Percentiles rank a stretch among this genome's conserved stretches.
phyloP scores from a whole-genome alignment of 441 rosid species.

The Metrosideros polymorpha region DNA sequence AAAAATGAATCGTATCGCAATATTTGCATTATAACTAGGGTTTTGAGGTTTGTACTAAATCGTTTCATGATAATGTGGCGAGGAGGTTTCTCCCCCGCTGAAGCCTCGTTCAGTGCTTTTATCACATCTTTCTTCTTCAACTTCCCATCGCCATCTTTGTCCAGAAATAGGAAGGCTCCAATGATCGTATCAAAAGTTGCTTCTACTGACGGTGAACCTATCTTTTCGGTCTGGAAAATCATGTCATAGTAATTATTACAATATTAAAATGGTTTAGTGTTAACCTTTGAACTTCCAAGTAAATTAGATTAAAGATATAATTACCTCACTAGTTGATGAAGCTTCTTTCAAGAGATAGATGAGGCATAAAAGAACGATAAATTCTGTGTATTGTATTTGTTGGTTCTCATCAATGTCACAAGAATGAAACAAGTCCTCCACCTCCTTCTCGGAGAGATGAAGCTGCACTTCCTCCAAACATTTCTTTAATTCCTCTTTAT shows the following conservation, averaged over 20 bases:
- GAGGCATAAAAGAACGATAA: constrained; percentile 68
- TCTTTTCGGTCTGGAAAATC: constrained; percentile 17
- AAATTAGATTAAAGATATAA: constrained; percentile 3
- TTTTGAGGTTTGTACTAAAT: constrained; percentile 31
- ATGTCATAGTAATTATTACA: background rate
- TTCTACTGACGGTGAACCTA: constrained; percentile 39
- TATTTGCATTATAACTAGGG: background rate
- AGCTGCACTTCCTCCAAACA: constrained; percentile 52
- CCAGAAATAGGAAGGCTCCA: constrained; percentile 71
- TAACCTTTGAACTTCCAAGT: background rate
- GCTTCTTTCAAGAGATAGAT: constrained; percentile 51
- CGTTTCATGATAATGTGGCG: constrained; percentile 37
- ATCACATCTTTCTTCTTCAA: constrained; percentile 56
- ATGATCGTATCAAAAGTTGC: constrained; percentile 59
- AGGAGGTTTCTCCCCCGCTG: constrained; percentile 66
- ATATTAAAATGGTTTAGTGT: background rate
- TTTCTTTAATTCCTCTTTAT: constrained; percentile 46
- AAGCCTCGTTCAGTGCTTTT: constrained; percentile 54
- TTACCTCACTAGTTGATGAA: constrained; percentile 22
- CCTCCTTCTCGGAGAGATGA: constrained; percentile 44
- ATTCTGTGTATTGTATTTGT: constrained; percentile 77
- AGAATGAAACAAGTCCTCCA: constrained; percentile 56
- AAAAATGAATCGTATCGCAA: background rate
- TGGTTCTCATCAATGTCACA: constrained; percentile 71
- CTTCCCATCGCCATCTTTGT: constrained; percentile 68